phyloP scores from a whole-genome alignment of 2,329 filamentous ascomycete genomes.

The Epichloe sibirici region DNA sequence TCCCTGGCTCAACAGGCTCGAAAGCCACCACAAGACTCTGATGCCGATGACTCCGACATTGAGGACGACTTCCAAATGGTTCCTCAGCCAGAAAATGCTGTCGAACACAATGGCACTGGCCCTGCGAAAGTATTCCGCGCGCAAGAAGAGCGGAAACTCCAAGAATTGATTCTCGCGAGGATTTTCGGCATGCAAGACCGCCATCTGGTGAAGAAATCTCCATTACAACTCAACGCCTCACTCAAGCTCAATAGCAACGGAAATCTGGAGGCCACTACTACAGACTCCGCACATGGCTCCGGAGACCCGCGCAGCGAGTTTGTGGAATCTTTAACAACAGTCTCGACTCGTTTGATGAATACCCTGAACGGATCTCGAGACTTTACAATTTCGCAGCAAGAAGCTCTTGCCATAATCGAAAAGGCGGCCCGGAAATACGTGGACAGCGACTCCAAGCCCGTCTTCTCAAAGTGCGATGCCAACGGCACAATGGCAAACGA shows the following conservation, averaged over 20 bases:
- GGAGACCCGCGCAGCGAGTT: constrained; percentile 18
- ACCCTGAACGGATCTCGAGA: constrained; percentile 25
- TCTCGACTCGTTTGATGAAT: constrained; percentile 31
- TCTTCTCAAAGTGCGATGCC: background rate
- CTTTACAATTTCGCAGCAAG: constrained; percentile 27
- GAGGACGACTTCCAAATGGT: constrained; percentile 43
- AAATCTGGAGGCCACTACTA: background rate
- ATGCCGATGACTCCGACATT: constrained; percentile 37
- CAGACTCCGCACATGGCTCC: constrained; percentile 5
- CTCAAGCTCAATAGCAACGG: constrained; percentile 9
- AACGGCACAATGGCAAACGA: background rate
- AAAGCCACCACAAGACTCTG: constrained; percentile 24
- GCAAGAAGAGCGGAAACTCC: constrained; percentile 40
- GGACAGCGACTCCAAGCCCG: constrained; percentile 13
- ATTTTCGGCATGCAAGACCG: constrained; percentile 39
- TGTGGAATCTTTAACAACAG: constrained; percentile 23
- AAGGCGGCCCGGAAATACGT: constrained; percentile 40
- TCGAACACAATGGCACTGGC: constrained; percentile 24
- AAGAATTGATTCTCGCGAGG: constrained; percentile 39
- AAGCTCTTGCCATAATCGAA: constrained; percentile 37
- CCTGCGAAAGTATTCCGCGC: constrained; percentile 35
- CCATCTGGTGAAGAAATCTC: constrained; percentile 21
- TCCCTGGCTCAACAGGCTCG: constrained; percentile 31
- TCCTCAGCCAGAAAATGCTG: constrained; percentile 19
- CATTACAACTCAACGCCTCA: constrained; percentile 14